These are phyloP conservation scores for Colletotrichum eleusines DNA, from an alignment of 2,329 filamentous ascomycete species.

Conservation along the genomic window DNA sequence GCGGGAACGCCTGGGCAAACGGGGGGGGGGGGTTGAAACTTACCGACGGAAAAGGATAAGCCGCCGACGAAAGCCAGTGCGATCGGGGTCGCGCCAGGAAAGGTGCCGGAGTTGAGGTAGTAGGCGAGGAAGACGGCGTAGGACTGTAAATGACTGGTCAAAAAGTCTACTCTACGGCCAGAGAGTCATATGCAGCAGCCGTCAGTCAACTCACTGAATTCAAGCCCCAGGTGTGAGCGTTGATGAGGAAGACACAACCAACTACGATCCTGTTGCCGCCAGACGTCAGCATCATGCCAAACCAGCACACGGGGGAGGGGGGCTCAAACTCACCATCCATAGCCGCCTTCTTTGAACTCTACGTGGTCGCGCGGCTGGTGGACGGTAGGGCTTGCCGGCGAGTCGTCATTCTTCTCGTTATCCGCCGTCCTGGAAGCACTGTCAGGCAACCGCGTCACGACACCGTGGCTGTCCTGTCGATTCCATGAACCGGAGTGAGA, in stretches of 20 bases:
- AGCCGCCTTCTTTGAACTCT: constrained; percentile 66
- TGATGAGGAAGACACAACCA: constrained; percentile 67
- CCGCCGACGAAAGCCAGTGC: constrained; percentile 84
- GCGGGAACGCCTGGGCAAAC: background rate
- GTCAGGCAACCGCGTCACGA: constrained; percentile 37
- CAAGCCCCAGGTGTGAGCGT: constrained; percentile 80
- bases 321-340: constrained; percentile 64
- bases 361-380: constrained; percentile 36
- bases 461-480: constrained; percentile 29
- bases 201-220: constrained; percentile 65
- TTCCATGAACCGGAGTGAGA: constrained; percentile 14
- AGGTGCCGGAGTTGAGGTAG: constrained; percentile 69
- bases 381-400: constrained; percentile 4
- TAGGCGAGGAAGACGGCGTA: constrained; percentile 70
- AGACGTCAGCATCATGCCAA: constrained; percentile 6
- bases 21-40: constrained; percentile 28
- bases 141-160: constrained; percentile 51
- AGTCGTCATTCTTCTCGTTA: constrained; percentile 28
- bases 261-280: constrained; percentile 61
- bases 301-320: background rate
- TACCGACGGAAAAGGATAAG: constrained; percentile 70
- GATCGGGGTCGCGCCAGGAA: constrained; percentile 72
- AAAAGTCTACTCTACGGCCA: constrained; percentile 4
- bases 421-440: constrained; percentile 29
- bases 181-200: background rate